These are phyloP conservation scores for Moesziomyces aphidis DNA, from an alignment of 1,284 basidiomycete genomes.

Conservation along the genomic window DNA sequence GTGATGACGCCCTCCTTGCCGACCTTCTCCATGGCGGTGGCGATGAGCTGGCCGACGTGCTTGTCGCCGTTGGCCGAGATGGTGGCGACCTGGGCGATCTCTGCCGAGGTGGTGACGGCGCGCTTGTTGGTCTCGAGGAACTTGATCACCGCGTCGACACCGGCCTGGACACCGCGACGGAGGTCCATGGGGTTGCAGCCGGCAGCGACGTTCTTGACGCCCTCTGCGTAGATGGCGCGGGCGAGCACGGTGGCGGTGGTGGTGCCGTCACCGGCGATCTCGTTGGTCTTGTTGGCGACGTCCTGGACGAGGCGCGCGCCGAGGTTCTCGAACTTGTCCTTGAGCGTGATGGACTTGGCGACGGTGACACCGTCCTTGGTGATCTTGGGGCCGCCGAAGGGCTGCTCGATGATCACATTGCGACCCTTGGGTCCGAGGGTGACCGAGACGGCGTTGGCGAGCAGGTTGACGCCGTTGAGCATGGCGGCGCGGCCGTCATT, in stretches of 20 bases:
- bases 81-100: constrained; percentile 97
- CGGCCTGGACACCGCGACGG: constrained; percentile 92
- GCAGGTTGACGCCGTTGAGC: constrained; percentile 93
- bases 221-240: constrained; percentile 96
- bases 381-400: constrained; percentile 96
- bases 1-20: constrained; percentile 99
- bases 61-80: constrained; percentile 97
- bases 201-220: constrained; percentile 98
- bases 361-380: constrained; percentile 99
- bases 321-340: constrained; percentile 99
- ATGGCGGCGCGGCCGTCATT: constrained; percentile 94
- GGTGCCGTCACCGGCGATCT: constrained; percentile 96
- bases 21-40: constrained; percentile 99
- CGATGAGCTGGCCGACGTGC: constrained; percentile 94
- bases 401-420: constrained; percentile 99
- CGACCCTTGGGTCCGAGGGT: constrained; percentile 98
- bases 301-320: constrained; percentile 97
- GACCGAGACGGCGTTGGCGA: constrained; percentile 81
- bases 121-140: constrained; percentile 91
- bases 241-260: constrained; percentile 98
- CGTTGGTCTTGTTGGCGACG: constrained; percentile 96
- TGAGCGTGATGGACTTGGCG: constrained; percentile 90
- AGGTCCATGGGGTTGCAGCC: constrained; percentile 99
- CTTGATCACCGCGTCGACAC: constrained; percentile 93
- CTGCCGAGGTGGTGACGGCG: constrained; percentile 94